Base-by-base conservation (phyloP, 805 yeast species). In the Candida awuae region DNA sequence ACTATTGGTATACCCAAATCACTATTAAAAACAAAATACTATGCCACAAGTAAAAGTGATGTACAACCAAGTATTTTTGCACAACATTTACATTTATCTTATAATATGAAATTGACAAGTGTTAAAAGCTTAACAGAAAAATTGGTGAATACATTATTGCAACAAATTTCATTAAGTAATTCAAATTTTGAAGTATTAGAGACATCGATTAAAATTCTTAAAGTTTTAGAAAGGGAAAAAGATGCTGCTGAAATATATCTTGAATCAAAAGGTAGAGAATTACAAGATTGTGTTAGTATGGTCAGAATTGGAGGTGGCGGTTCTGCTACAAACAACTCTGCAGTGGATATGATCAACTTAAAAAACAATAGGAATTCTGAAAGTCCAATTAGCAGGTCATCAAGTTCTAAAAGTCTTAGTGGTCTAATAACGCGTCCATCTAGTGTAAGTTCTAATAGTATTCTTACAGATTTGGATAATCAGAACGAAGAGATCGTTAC, bases 221-320 rank as follows among this genome's bases (percentile, higher is more conserved):
- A 22, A 34, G 52, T 57, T 39, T 56, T 79, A 32, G 68, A 68
- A 4, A 59, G 64, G 22, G 65, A 62, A 10, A 73, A 65, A 21
- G 67, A 66, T 33, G 80, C 82, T 1, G 61, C 73, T 29, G 65
- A 66, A 4, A 53, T 67, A 7, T 68, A 72, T 43, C 58, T 81
- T 25, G 66, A 64, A 25, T 64, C 72, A 31, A 68, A 80, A 38
- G 59, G 72, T 2, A 52, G 53, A 8, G 65, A 66, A 28, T 70
- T 80, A 18, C 66, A 65, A 15, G 55, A 63, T n/a, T 59, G 79
- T 29, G 62, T 72, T 2, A 52, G 70, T 28, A 67, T 63, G 38
- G 70, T 80, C 29, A 72, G 68, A 37, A 67, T 77, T 43, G 68
- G 74, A 28, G 80, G 83, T 4, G 77, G 73, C 39, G 56, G 80